A percentile compares a stretch with the other conserved stretches of the same genome.
These are phyloP conservation scores for Symbiodinium natans DNA, from an alignment of 73 alveolate species.

Conservation along the genomic window DNA sequence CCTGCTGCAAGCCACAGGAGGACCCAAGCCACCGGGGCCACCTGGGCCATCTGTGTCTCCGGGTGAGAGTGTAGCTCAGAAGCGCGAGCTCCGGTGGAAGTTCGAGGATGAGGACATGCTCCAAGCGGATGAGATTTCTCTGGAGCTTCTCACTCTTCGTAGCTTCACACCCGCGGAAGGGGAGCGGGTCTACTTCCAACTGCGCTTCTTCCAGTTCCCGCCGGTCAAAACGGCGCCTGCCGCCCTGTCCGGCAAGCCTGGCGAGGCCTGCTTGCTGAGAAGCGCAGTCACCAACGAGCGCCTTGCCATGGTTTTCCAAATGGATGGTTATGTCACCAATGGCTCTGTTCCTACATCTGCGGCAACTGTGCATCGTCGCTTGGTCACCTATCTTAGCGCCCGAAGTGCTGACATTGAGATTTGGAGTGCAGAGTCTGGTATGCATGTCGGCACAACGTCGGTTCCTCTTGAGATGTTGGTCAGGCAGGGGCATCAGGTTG, in stretches of 20 bases:
- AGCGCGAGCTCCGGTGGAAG: constrained; percentile 79
- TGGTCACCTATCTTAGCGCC: constrained; percentile 45
- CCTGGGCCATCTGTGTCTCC: constrained; percentile 52
- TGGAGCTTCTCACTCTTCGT: constrained; percentile 49
- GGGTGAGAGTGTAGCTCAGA: constrained; percentile 44
- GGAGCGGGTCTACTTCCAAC: constrained; percentile 75
- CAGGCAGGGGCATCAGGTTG: constrained; percentile 86
- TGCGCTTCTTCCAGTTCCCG: constrained; percentile 81
- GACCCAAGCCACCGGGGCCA: not conserved
- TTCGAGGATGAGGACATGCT: constrained; percentile 86
- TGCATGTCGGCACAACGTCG: constrained; percentile 53
- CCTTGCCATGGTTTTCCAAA: constrained; percentile 11
- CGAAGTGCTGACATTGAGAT: constrained; percentile 61
- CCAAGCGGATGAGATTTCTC: constrained; percentile 68
- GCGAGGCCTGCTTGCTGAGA: constrained; percentile 54
- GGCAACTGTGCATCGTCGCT: constrained; percentile 41
- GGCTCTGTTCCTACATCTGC: constrained; percentile 38
- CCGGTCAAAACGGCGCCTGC: constrained; percentile 32
- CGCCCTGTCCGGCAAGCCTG: constrained; percentile 69
- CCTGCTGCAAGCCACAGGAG: constrained; percentile 2
- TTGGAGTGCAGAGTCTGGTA: constrained; percentile 87
- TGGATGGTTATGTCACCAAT: constrained; percentile 40
- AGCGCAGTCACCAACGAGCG: constrained; percentile 55
- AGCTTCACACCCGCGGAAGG: constrained; percentile 36
- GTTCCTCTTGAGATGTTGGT: constrained; percentile 51